phyloP scores from a whole-genome alignment of 1,139 yeast species.

The Meyerozyma sp. region DNA sequence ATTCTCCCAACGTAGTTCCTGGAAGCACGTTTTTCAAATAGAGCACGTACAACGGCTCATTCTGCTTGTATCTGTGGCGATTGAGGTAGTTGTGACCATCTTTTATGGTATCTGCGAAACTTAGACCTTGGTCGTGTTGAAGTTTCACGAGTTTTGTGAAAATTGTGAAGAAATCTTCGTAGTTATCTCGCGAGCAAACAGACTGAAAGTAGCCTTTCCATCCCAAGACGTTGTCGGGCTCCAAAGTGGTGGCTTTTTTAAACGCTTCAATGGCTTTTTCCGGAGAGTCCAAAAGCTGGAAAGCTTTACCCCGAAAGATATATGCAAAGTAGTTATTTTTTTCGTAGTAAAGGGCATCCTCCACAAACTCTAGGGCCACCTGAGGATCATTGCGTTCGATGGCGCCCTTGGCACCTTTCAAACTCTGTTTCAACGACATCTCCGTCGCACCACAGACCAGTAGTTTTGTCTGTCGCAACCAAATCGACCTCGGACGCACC shows the following conservation, averaged over 20 bases:
- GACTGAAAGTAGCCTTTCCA: conserved; percentile 72
- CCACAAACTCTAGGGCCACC: conserved; percentile 47
- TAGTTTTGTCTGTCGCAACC: not conserved
- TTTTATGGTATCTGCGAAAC: conserved; percentile 42
- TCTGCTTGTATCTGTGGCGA: conserved; percentile 24
- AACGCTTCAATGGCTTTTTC: conserved; percentile 48
- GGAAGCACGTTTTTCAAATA: conserved; percentile 59
- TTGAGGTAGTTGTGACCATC: conserved; percentile 44
- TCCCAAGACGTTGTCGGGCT: conserved; percentile 54
- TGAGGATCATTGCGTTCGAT: conserved; percentile 54
- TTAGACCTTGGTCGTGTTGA: conserved; percentile 25
- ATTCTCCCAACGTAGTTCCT: conserved; percentile 53
- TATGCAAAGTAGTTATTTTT: conserved; percentile 58
- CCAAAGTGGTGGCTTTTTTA: conserved; percentile 48
- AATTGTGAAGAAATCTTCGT: conserved; percentile 42
- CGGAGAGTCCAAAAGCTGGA: conserved; percentile 35
- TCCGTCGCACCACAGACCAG: not conserved
- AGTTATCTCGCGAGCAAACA: conserved; percentile 30
- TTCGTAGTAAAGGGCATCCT: conserved; percentile 51
- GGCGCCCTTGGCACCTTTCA: conserved; percentile 59
- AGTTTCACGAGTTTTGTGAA: conserved; percentile 21
- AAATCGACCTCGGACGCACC: not conserved
- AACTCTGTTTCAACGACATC: conserved; percentile 32
- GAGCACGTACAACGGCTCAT: conserved; percentile 31
- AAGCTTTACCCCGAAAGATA: conserved; percentile 58